Evolutionary conservation across 2,329 filamentous ascomycete genomes (phyloP).

Genomic region (Verruconis gallopava): DNA sequence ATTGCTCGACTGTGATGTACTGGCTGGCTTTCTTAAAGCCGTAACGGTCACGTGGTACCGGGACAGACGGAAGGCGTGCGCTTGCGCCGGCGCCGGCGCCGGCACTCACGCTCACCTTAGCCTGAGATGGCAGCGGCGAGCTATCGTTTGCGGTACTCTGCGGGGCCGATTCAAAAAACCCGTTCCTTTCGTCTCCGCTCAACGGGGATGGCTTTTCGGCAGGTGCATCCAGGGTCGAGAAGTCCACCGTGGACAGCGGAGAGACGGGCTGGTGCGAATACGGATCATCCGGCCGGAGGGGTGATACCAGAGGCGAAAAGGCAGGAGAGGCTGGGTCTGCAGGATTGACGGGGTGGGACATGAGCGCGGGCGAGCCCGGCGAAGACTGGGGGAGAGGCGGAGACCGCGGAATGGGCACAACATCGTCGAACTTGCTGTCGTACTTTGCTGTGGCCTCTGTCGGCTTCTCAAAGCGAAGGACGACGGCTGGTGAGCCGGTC

Average conservation of each 20-base stretch:
- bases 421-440: neutral
- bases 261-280: neutral
- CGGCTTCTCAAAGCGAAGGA: too few species aligned
- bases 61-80: constrained; percentile 6
- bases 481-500: too few species aligned
- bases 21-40: constrained; percentile 84
- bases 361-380: neutral
- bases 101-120: neutral
- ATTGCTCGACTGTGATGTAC: constrained; percentile 62
- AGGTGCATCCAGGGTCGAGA: neutral
- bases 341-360: neutral
- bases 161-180: too few species aligned
- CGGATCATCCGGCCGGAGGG: neutral
- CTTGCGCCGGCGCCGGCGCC: neutral
- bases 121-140: too few species aligned
- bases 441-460: too few species aligned
- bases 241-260: neutral
- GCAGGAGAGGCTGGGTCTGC: neutral
- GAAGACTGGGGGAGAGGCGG: neutral
- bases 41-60: constrained; percentile 58
- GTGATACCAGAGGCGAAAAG: neutral
- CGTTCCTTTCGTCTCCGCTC: neutral
- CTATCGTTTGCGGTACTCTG: too few species aligned
- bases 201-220: neutral
- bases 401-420: neutral